Conservation (phyloP, 495 filamentous ascomycete species). For the Diplogelasinospora grovesii region DNA sequence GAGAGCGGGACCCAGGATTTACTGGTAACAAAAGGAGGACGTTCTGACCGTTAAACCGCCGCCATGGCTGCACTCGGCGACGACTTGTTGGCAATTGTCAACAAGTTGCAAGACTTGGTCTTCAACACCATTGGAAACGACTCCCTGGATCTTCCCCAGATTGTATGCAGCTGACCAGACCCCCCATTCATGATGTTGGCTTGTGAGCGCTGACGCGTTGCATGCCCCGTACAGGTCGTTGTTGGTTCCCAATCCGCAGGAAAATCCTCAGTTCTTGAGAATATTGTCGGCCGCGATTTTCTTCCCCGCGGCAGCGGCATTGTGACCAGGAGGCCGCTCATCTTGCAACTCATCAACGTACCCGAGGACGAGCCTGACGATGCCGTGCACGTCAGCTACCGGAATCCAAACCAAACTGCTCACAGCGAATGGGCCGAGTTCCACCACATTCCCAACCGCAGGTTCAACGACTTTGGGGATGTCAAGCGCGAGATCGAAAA, state of each 20-base stretch:
- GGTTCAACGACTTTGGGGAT: conserved; percentile 84
- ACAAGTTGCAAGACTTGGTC: conserved; percentile 95
- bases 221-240: conserved; percentile 62
- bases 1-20: too few relatives aligned
- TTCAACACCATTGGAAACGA: conserved; percentile 99
- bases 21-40: too few relatives aligned
- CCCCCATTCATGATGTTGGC: neutral
- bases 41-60: too few relatives aligned
- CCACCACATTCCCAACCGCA: conserved; percentile 82
- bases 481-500: conserved; percentile 97
- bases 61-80: conserved; percentile 69
- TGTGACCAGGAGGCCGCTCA: conserved; percentile 87
- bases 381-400: conserved; percentile 43
- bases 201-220: conserved; percentile 2
- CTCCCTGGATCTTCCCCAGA: conserved; percentile 94
- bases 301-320: conserved; percentile 94
- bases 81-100: conserved; percentile 85
- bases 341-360: conserved; percentile 97
- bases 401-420: conserved; percentile 37
- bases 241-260: conserved; percentile 98
- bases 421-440: conserved; percentile 91
- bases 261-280: conserved; percentile 98
- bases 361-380: conserved; percentile 74
- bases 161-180: conserved; percentile 57
- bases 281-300: conserved; percentile 97